phyloP scores from a whole-genome alignment of 805 yeast genomes.

The Schwanniomyces polymorphus region DNA sequence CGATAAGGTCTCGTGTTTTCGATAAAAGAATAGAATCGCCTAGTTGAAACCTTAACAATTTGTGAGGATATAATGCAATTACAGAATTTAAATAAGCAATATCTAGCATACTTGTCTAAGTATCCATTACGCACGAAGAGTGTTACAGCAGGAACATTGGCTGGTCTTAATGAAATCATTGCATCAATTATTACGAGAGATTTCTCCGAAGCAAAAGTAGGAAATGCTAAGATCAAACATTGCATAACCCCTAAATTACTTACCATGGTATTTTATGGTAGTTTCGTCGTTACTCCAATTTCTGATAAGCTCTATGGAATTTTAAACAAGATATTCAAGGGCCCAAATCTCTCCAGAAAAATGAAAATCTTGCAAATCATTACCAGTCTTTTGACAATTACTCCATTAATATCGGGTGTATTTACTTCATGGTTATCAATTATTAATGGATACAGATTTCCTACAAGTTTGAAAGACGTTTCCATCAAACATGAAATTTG shows the following conservation, averaged over 20 bases:
- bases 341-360: conserved; percentile 37
- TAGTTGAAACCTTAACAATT: no score
- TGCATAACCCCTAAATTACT: conserved; percentile 46
- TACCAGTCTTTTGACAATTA: conserved; percentile 51
- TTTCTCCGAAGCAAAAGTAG: conserved; percentile 17
- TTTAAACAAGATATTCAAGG: conserved; percentile 42
- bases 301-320: conserved; percentile 53
- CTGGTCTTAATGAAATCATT: conserved; percentile 56
- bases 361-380: conserved; percentile 51
- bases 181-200: conserved; percentile 55
- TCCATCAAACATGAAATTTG: conserved; percentile 12
- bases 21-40: no score
- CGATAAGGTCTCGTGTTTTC: no score
- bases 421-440: conserved; percentile 55
- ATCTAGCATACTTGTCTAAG: conserved; percentile 38
- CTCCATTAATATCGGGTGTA: conserved; percentile 51
- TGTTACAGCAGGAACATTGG: conserved; percentile 54
- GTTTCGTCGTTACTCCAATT: conserved; percentile 55
- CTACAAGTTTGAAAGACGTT: conserved; percentile 3
- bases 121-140: conserved; percentile 63
- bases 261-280: conserved; percentile 57
- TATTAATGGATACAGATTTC: conserved; percentile 39
- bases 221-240: conserved; percentile 31
- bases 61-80: conserved; percentile 1
- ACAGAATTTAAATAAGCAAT: conserved; percentile 20